Evolutionary conservation across 1,139 yeast species (phyloP).

Genomic region (Geotrichum aggregatum): DNA sequence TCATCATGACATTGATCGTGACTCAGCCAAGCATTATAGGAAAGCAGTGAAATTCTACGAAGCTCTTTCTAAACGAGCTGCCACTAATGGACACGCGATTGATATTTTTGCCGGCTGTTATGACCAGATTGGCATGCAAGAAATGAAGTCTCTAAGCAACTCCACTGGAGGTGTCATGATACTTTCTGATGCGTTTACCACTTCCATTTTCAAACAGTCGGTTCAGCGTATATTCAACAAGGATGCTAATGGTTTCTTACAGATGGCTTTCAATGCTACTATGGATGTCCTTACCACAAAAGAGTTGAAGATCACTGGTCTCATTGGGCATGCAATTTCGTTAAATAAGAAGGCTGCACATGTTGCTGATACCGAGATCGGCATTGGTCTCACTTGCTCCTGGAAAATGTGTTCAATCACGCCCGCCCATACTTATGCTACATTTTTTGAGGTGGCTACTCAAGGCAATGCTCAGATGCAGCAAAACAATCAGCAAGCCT

Average conservation of each 20-base stretch:
- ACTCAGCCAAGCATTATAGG: constrained; percentile 83
- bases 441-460: constrained; percentile 74
- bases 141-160: constrained; percentile 80
- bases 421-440: constrained; percentile 81
- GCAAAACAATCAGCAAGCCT: constrained; percentile 41
- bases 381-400: constrained; percentile 85
- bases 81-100: constrained; percentile 71
- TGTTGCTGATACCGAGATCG: constrained; percentile 89
- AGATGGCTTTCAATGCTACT: constrained; percentile 64
- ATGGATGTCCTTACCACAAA: constrained; percentile 79
- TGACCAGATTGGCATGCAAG: constrained; percentile 93
- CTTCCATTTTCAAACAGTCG: constrained; percentile 89
- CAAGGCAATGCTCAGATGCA: constrained; percentile 57
- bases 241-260: constrained; percentile 76
- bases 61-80: constrained; percentile 61
- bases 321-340: constrained; percentile 72
- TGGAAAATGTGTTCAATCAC: constrained; percentile 81
- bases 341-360: constrained; percentile 45
- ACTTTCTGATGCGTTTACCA: constrained; percentile 87
- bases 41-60: constrained; percentile 82
- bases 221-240: constrained; percentile 75
- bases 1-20: constrained; percentile 90
- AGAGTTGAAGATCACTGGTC: constrained; percentile 81
- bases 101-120: constrained; percentile 94
- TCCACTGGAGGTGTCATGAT: constrained; percentile 86